Base-by-base conservation (phyloP, 176 grass and related monocot genomes). In the Hsuehochloa calcarea region DNA sequence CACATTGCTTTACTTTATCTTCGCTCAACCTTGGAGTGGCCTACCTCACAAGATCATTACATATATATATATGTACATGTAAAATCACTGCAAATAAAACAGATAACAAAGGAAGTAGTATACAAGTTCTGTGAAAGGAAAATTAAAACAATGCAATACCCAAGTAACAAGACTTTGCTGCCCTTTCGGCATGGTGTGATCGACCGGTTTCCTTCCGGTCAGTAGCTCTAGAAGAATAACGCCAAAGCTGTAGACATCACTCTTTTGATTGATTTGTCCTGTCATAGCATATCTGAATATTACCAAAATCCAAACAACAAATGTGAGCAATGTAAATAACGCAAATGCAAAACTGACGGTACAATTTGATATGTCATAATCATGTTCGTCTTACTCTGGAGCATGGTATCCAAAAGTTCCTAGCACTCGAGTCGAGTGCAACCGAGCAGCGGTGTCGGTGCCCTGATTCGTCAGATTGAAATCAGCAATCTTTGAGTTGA, bases 91-190 rank as follows among this genome's bases (percentile, higher is more conserved):
- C 10, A 45, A 80, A 68, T 46, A 22, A 55, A 56, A 59, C 10
- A 13, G 22, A 0, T 54, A 34, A 9, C 19, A 37, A 20, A 27
- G 19, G 5, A 69, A 0, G 13, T 11, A 44, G 1, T 25, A 25
- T 27, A 63, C 27, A 16, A 19, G 8, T 63, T 87, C 40, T 23
- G 45, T 3, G 5, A 20, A 85, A 22, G 20, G 27, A 17, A n/a
- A 1, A 22, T 58, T 9, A 7, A 40, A 63, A 41, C 34, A 6
- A 0, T 0, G 1, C 11, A 66, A 44, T 93, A 96, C 91, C 94
- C 91, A 96, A 38, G 94, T 96, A 65, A 96, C 94, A 89, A 96
- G 94, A 80, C 91, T 96, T 83, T 93, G 94, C 11, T 96, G 94
- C 50, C 94, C 94, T 88, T 93, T 93, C 0, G 94, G 94, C 94